Evolutionary conservation across 805 yeast species (phyloP), one percentile per base, ranked within the genome.

Genomic region (Schizosaccharomyces pombe): DNA sequence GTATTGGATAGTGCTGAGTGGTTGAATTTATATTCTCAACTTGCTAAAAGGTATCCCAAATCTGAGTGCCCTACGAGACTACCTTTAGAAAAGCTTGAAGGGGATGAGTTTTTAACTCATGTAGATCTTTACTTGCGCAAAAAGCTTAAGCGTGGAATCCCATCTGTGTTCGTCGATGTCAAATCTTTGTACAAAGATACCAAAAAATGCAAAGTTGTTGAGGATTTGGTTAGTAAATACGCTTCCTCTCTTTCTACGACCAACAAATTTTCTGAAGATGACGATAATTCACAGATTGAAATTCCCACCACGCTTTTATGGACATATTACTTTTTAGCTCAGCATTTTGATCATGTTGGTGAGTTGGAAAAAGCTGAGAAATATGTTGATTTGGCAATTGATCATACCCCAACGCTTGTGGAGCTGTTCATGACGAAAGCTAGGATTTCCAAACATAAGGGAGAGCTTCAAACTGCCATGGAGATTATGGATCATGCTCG

Each of bases 361-460:
- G 70, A 82, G 30, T 74, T 76, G 54, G 65, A 61, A 1, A 63
- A 68, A 52, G 89, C 96, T 1, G 62, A 71, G 47, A 70, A 71
- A 53, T 71, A 69, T 59, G 75, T 84, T 52, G 79, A 83, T 37
- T 59, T 68, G 32, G 87, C 89, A 1, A 68, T 84, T 55, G 70
- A 68, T 16, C 85, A 80, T 58, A 78, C 91, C 0, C 95, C 95
- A 47, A 83, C 93, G 0, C 68, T 83, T 58, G 86, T 85, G 22
- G 99, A 91, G 65, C 71, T 83, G 52, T 78, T 81, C 63, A 74
- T 87, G 57, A 68, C 81, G 59, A 84, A 85, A 61, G 95, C 94
- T 3, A 74, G 94, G 62, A 73, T 91, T 43, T 69, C 77, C 57
- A 85, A 86, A 64, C 86, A 83, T 59, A 65, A 71, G 47, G 85